A percentile compares a stretch with the other conserved stretches of the same genome.
Conservation (phyloP, 192 early-diverging fungal genomes). For the Umbelopsis vinacea region DNA sequence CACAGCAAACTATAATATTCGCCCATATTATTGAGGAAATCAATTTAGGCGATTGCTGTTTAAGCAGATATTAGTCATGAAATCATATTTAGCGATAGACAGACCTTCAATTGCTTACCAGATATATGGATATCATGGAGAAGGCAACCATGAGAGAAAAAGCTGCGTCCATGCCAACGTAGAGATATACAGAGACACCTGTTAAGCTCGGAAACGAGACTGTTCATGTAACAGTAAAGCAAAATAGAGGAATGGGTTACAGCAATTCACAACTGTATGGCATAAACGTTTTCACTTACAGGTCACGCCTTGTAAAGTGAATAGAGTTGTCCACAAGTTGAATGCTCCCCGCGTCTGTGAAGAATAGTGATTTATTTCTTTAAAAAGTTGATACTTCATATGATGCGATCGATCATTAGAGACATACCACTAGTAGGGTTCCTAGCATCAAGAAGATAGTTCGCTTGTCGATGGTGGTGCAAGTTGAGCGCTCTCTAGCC, state of each 20-base stretch:
- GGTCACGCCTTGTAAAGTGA: conserved; percentile 6
- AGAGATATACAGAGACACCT: not conserved
- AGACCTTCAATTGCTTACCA: not conserved
- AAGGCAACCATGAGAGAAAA: not conserved
- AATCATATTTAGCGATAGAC: not conserved
- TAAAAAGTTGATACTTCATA: not conserved
- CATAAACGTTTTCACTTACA: not conserved
- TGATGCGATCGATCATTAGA: no score
- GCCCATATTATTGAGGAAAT: not conserved
- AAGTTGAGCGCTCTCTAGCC: not conserved
- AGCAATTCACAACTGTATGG: not conserved
- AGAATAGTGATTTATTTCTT: not conserved
- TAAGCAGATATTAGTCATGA: not conserved
- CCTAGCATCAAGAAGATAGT: not conserved
- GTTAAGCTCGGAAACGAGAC: conserved; percentile 11
- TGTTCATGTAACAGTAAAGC: not conserved
- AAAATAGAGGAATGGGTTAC: not conserved
- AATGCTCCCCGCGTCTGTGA: not conserved
- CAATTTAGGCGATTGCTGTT: conserved; percentile 4
- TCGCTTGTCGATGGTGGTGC: not conserved
- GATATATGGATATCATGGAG: not conserved
- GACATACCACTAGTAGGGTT: not conserved
- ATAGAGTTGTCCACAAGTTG: conserved; percentile 11
- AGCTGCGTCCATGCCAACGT: not conserved
- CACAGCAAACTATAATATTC: not conserved